Percentiles rank a stretch among this genome's conserved stretches.
phyloP scores from a whole-genome alignment of 75 land plant genomes.

The Cunninghamia lanceolata region DNA sequence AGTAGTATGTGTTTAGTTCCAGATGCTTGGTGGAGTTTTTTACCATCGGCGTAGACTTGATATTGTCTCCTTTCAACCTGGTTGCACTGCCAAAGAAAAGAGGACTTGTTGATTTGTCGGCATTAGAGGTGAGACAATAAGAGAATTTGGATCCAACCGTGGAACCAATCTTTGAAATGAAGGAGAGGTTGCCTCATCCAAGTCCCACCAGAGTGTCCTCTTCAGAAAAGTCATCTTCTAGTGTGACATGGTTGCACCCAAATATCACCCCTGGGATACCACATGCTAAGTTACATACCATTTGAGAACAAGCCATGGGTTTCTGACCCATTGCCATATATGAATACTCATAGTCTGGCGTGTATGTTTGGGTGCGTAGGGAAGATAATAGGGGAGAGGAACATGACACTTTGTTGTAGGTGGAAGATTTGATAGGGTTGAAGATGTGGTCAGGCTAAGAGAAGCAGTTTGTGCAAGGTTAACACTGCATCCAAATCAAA shows the following conservation, averaged over 20 bases:
- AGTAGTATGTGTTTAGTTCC: too few species aligned
- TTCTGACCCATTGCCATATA: conserved; percentile 85
- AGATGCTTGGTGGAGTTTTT: too few species aligned
- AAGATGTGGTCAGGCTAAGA: conserved; percentile 63
- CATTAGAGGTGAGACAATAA: conserved; percentile 45
- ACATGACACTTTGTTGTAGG: conserved; percentile 46
- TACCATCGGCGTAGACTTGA: too few species aligned
- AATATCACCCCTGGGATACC: conserved; percentile 17
- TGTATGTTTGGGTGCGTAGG: conserved; percentile 35
- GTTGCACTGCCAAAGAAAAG: too few species aligned
- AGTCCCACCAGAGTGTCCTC: conserved; percentile 25
- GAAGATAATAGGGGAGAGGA: conserved; percentile 37
- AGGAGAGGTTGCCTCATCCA: conserved; percentile 35
- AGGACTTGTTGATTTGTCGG: too few species aligned
- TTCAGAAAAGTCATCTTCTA: background rate
- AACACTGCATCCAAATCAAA: conserved; percentile 73
- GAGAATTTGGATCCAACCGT: conserved; percentile 45
- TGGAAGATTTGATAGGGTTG: conserved; percentile 47
- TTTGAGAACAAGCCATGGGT: conserved; percentile 57
- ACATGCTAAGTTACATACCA: background rate
- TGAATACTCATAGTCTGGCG: conserved; percentile 52
- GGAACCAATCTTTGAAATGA: conserved; percentile 34
- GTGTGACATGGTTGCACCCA: conserved; percentile 24
- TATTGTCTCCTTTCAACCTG: too few species aligned
- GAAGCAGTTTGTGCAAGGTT: conserved; percentile 69